Evolutionary conservation across 257 asterid genomes (phyloP).

Genomic region (Phtheirospermum japonicum): DNA sequence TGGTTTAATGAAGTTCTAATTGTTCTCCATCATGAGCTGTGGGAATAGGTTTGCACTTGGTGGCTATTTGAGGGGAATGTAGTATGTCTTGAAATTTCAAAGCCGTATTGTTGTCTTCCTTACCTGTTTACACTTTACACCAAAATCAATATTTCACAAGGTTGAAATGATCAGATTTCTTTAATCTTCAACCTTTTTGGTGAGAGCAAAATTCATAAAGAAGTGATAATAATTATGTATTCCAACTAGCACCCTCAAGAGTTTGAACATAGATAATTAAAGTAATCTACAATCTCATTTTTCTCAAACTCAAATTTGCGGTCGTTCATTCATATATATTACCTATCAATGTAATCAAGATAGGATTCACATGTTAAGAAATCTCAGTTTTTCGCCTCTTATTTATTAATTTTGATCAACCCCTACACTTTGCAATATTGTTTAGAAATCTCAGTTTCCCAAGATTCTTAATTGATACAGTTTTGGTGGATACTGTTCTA

Average conservation of each 20-base stretch:
- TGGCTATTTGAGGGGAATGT: background rate
- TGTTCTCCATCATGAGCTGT: conserved; percentile 4
- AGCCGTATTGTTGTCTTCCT: background rate
- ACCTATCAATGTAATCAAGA: too few relatives aligned
- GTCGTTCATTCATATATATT: too few relatives aligned
- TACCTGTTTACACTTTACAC: background rate
- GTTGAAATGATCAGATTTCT: background rate
- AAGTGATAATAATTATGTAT: background rate
- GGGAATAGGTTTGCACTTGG: conserved; percentile 6
- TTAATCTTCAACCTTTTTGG: background rate
- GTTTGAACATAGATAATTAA: too few relatives aligned
- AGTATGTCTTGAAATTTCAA: background rate
- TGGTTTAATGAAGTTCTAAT: conserved; percentile 1
- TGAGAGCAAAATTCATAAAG: background rate
- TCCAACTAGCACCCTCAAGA: background rate
- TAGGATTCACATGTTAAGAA: too few relatives aligned
- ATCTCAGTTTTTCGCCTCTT: too few relatives aligned
- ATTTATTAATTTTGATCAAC: too few relatives aligned
- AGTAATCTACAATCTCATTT: too few relatives aligned
- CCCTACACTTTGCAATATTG: too few relatives aligned
- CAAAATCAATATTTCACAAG: background rate
- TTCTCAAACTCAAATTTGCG: too few relatives aligned
- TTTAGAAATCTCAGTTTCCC: too few relatives aligned
- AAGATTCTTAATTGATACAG: too few relatives aligned
- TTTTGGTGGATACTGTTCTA: too few relatives aligned